Base-by-base conservation (phyloP, 768 basidiomycete genomes). In the Calocybe gangraenosa region DNA sequence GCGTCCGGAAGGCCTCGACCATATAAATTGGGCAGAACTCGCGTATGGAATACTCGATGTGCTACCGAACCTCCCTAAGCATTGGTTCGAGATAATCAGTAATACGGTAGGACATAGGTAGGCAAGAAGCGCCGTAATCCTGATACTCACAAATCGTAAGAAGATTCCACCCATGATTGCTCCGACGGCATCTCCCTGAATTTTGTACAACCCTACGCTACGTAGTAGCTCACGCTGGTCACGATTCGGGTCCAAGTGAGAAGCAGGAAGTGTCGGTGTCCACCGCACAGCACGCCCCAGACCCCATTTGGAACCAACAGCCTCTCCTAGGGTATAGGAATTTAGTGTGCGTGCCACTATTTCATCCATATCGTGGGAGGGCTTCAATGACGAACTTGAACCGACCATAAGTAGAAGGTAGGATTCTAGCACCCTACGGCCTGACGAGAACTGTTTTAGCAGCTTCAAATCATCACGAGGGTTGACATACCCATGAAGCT, bases 121-220 rank as follows among this genome's bases (percentile, higher is more conserved):
- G 15, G n/a, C 25, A 11, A 11, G 11, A 28, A 5, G 11, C 5
- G 9, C 33, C 22, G 13, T 19, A 23, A 37, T 7, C 30, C 32
- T 39, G 31, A 23, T 42, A 71, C 87, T 47, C 56, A 92, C 89
- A 61, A 82, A 87, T 68, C 92, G 87, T 55, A 84, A 79, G 56
- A 81, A 88, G 10, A 90, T 74, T 5, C 81, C 86, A 18, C 89
- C 89, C 22, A 90, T 63, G 13, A 89, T 70, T 2, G 85, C 89
- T 53, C 84, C 80, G 3, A 90, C 85, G 0, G 82, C 74, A 46
- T 86, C 81, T 1, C 89, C 89, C 56, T 83, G 77, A 15, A 90
- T 81, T 55, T 90, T 91, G 55, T 83, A 83, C 43, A 90, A 59
- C 2, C 88, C 89, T 1, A 84, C 76, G 32, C 75, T 71, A 49